Evolutionary conservation across 257 asterid genomes (phyloP), one percentile per base, ranked within the genome.

Genomic region (Solanum pinnatisectum): DNA sequence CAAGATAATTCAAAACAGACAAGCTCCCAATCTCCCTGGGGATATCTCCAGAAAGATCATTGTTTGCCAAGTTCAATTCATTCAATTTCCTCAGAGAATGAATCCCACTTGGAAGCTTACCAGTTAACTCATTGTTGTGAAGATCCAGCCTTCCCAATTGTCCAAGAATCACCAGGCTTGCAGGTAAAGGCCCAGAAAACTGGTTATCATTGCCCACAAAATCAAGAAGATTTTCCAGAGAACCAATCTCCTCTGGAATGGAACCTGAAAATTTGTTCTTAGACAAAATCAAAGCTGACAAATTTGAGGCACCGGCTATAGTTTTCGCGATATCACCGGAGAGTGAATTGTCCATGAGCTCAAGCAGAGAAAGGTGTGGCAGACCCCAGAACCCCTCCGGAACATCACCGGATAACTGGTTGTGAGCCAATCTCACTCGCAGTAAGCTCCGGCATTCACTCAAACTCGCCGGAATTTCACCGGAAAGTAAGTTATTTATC

Each of bases 311-410:
- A 2, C 98, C 92, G 10, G 96, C 96, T 15, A 97, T 87, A 72
- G 94, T 91, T 90, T 94, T 94, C 0, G 96, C 93, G 44, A 97
- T 94, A 39, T 91, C 94, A 44, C 99, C 99, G 2, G 98, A 90
- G 46, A 97, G 94, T 8, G 93, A 93, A 84, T 97, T 97, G 76
- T 92, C 93, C 3, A 89, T 20, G 82, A 97, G 95, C 93, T 97
- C 99, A 14, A 97, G 95, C 70, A 97, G 86, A 0, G 98, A 96
- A 27, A 96, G 94, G 89, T 92, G 99, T 0, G 99, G 99, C 63
- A 97, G 94, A 22, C 99, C 98, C 99, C 99, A 97, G 84, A 97
- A 87, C 20, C 93, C 95, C 11, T 71, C 94, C 37, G 99, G 99
- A 18, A 97, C 93, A 32, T 84, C 92, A 2, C 99, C 99, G 70